A percentile compares a stretch with the other conserved stretches of the same genome.
Evolutionary conservation across 805 yeast species (phyloP).

Genomic region (Ogataea dorogensis): DNA sequence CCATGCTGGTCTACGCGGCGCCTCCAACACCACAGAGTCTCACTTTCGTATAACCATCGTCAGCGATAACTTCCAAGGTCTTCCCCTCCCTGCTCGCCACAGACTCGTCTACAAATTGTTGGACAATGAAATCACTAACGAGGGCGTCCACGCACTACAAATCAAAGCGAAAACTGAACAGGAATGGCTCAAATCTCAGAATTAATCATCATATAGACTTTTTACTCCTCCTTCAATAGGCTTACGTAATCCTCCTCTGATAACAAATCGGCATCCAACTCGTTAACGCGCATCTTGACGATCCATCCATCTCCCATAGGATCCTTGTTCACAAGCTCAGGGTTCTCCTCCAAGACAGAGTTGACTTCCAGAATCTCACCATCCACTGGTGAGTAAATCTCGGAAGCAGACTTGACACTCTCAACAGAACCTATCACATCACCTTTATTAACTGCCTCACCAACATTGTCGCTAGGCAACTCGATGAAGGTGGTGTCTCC

Average conservation of each 20-base stretch:
- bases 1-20: conserved; percentile 78
- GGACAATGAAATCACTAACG: conserved; percentile 65
- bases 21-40: conserved; percentile 69
- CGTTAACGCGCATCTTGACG: conserved; percentile 63
- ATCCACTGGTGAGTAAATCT: conserved; percentile 82
- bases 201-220: too few relatives aligned
- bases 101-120: conserved; percentile 67
- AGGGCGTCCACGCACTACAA: conserved; percentile 87
- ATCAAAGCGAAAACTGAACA: conserved; percentile 73
- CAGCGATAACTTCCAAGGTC: conserved; percentile 64
- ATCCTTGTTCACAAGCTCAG: conserved; percentile 78
- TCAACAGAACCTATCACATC: conserved; percentile 92
- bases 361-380: conserved; percentile 78
- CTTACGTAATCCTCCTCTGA: conserved; percentile 55
- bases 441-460: conserved; percentile 51
- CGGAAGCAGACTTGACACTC: conserved; percentile 91
- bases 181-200: conserved; percentile 39
- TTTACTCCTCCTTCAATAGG: conserved; percentile 57
- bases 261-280: conserved; percentile 43
- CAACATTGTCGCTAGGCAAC: conserved; percentile 53
- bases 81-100: conserved; percentile 72
- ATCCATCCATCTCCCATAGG: conserved; percentile 97
- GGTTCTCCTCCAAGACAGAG: conserved; percentile 59
- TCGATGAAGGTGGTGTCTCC: conserved; percentile 97
- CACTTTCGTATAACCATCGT: conserved; percentile 79